These are phyloP conservation scores for Starmerella asiatica DNA, from an alignment of 805 yeast genomes.

Conservation along the genomic window DNA sequence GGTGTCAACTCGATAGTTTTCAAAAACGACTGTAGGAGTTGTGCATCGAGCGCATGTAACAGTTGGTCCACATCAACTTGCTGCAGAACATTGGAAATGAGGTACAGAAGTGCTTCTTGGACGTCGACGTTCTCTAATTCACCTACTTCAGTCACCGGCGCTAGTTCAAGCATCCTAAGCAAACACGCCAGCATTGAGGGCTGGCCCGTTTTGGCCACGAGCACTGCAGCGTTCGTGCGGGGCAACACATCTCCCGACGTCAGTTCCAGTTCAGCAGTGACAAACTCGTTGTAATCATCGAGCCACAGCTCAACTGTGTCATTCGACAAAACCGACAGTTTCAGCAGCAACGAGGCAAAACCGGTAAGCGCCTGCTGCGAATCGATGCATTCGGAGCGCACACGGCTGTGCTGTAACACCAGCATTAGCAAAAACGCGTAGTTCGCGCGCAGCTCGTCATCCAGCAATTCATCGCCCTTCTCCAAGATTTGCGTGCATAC, in stretches of 20 bases:
- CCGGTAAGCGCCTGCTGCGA: conserved; percentile 2
- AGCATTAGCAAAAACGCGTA: conserved; percentile 16
- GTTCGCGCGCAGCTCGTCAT: conserved; percentile 14
- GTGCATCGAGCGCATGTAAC: neutral
- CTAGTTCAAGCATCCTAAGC: conserved; percentile 5
- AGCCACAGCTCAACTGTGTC: conserved; percentile 36
- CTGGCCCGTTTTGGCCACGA: conserved; percentile 37
- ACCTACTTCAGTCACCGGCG: conserved; percentile 2
- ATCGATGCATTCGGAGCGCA: conserved; percentile 1
- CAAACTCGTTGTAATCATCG: conserved; percentile 53
- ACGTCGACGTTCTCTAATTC: neutral
- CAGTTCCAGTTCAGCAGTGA: conserved; percentile 62
- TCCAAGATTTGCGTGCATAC: conserved; percentile 7
- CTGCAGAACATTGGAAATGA: conserved; percentile 14
- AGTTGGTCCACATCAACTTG: conserved; percentile 16
- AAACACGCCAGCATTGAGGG: conserved; percentile 13
- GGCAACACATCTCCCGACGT: conserved; percentile 36
- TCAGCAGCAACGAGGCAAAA: conserved; percentile 23
- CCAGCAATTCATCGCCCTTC: neutral
- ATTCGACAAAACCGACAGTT: conserved; percentile 32
- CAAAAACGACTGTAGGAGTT: conserved; percentile 8
- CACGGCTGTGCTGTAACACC: conserved; percentile 10
- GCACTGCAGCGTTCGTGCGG: conserved; percentile 50
- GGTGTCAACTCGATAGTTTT: conserved; percentile 3
- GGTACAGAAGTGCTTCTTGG: conserved; percentile 18